These are phyloP conservation scores for Penicillium sp. DNA, from an alignment of 2,329 filamentous ascomycete species.

Conservation along the genomic window DNA sequence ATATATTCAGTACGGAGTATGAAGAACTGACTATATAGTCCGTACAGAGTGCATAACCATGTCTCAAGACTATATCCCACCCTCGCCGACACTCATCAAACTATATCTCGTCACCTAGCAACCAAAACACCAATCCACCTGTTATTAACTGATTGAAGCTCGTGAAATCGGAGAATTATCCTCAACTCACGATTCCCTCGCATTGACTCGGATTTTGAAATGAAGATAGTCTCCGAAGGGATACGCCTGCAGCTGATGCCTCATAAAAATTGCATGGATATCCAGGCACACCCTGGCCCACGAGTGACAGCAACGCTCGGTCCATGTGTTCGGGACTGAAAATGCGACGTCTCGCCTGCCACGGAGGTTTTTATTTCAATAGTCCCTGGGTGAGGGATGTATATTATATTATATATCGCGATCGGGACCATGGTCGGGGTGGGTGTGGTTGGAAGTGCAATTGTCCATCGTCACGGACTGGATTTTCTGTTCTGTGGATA, in stretches of 20 bases:
- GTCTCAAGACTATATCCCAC: conserved; percentile 5
- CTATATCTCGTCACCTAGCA: background rate
- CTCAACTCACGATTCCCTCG: conserved; percentile 29
- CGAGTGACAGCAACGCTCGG: conserved; percentile 24
- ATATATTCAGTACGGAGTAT: background rate
- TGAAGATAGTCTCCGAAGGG: conserved; percentile 24
- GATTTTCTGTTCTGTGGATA: background rate
- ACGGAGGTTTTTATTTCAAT: conserved; percentile 7
- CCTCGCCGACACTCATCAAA: conserved; percentile 10
- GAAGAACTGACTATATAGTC: background rate
- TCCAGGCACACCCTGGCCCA: conserved; percentile 1
- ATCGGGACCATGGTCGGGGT: background rate
- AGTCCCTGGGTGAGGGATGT: conserved; percentile 4
- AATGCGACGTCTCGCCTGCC: conserved; percentile 7
- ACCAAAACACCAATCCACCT: conserved; percentile 11
- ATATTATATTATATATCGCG: conserved; percentile 1
- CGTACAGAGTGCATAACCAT: background rate
- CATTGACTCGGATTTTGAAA: conserved; percentile 29
- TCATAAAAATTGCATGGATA: conserved; percentile 15
- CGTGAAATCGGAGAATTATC: conserved; percentile 31
- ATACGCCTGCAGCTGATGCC: conserved; percentile 21
- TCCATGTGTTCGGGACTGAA: conserved; percentile 25
- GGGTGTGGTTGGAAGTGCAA: background rate
- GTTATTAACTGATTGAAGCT: conserved; percentile 10
- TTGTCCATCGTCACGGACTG: background rate